A percentile compares a stretch with the other conserved stretches of the same genome.
phyloP scores from a whole-genome alignment of 2,329 filamentous ascomycete species.

The Cryphonectria parasitica region DNA sequence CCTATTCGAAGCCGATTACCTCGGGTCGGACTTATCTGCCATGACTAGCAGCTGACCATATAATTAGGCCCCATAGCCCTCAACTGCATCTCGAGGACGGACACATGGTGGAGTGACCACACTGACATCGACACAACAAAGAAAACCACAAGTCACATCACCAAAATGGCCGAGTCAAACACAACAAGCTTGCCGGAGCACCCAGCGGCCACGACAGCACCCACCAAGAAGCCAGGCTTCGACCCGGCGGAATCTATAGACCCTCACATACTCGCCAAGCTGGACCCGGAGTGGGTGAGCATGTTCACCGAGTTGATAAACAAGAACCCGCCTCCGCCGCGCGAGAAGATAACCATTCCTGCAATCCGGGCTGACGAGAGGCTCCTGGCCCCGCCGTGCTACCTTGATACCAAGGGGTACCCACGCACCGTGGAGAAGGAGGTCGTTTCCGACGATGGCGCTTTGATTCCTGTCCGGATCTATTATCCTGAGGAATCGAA shows the following conservation, averaged over 20 bases:
- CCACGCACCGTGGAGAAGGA: constrained; percentile 36
- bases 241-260: constrained; percentile 34
- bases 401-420: constrained; percentile 36
- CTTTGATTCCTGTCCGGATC: constrained; percentile 37
- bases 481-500: constrained; percentile 39
- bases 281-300: constrained; percentile 39
- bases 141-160: background rate
- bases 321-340: constrained; percentile 30
- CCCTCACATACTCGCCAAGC: constrained; percentile 34
- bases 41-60: background rate
- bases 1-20: background rate
- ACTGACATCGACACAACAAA: background rate
- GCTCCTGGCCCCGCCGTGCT: constrained; percentile 34
- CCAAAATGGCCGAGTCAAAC: background rate
- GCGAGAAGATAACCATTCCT: constrained; percentile 35
- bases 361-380: constrained; percentile 38
- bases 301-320: constrained; percentile 35
- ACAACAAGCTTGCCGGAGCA: background rate
- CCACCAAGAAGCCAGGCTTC: constrained; percentile 19
- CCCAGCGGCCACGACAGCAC: constrained; percentile 38
- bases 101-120: background rate
- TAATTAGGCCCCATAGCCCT: background rate
- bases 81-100: background rate
- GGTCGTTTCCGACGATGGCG: constrained; percentile 38
- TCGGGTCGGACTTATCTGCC: background rate